These are phyloP conservation scores for Leccinum longicurvipes DNA, from an alignment of 768 basidiomycete genomes.

Conservation along the genomic window DNA sequence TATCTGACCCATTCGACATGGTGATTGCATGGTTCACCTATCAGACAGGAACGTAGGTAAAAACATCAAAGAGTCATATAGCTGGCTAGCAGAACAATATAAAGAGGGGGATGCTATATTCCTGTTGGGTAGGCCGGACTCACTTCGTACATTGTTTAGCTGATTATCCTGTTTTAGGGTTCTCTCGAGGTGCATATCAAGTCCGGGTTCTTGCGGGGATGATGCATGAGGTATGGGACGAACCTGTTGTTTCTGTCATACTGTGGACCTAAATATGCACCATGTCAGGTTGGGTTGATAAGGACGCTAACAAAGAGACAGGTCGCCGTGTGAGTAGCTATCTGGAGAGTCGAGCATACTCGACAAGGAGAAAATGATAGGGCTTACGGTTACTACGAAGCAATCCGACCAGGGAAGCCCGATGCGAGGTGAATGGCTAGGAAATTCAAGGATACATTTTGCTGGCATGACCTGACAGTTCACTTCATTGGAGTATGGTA, in stretches of 20 bases:
- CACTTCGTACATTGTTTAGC: neutral
- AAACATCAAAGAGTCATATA: neutral
- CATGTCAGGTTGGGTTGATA: neutral
- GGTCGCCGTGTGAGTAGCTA: neutral
- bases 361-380: neutral
- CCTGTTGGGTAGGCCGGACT: neutral
- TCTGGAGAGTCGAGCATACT: neutral
- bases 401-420: neutral
- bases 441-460: neutral
- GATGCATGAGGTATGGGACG: neutral
- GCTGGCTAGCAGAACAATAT: neutral
- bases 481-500: conserved; percentile 47
- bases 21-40: neutral
- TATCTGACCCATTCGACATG: neutral
- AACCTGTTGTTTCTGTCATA: neutral
- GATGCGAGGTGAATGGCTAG: neutral
- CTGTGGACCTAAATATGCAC: neutral
- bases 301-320: neutral
- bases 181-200: neutral
- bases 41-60: neutral
- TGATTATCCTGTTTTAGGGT: neutral
- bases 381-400: neutral
- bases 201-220: neutral
- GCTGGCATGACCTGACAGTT: neutral
- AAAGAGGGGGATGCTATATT: neutral